Conservation (phyloP, 768 basidiomycete genomes). For the Lepiota venenata region DNA sequence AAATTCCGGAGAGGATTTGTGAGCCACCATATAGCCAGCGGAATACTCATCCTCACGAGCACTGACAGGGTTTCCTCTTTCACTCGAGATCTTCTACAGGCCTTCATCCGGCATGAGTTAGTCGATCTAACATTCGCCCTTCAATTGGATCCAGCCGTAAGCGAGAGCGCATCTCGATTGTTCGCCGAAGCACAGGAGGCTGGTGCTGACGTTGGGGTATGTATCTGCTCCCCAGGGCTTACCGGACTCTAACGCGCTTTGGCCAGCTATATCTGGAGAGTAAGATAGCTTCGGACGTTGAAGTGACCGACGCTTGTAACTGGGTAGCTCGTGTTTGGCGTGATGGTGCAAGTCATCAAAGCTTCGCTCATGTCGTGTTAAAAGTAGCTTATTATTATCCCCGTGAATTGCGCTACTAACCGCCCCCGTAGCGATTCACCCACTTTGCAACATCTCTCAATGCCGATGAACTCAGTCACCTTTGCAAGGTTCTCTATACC, state of each 20-base stretch:
- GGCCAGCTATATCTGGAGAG: slow-evolving; percentile 52
- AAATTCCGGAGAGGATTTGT: slow-evolving; percentile 28
- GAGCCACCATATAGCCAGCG: slow-evolving; percentile 10
- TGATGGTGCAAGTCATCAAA: slow-evolving; percentile 54
- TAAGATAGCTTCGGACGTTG: slow-evolving; percentile 51
- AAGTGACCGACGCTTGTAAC: slow-evolving; percentile 29
- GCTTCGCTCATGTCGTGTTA: slow-evolving; percentile 52
- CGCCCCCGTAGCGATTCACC: slow-evolving; percentile 50
- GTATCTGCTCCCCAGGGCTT: slow-evolving; percentile 11
- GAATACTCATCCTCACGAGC: neutral
- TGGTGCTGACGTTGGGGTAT: slow-evolving; percentile 57
- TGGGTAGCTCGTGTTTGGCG: slow-evolving; percentile 46
- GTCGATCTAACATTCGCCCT: slow-evolving; percentile 50
- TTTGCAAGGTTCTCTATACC: slow-evolving; percentile 64
- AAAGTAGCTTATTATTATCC: slow-evolving; percentile 38
- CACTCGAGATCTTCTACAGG: slow-evolving; percentile 50
- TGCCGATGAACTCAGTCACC: slow-evolving; percentile 63
- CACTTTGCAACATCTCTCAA: slow-evolving; percentile 50
- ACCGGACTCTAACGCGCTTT: slow-evolving; percentile 12
- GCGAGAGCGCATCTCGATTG: slow-evolving; percentile 46
- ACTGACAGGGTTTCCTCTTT: slow-evolving; percentile 25
- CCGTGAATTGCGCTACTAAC: slow-evolving; percentile 1
- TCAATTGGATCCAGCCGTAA: slow-evolving; percentile 48
- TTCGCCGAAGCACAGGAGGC: slow-evolving; percentile 58
- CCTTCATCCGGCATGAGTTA: slow-evolving; percentile 49